phyloP scores from a whole-genome alignment of 225 moss, liverwort and hornwort species.

The Physcomitrellopsis africana region DNA sequence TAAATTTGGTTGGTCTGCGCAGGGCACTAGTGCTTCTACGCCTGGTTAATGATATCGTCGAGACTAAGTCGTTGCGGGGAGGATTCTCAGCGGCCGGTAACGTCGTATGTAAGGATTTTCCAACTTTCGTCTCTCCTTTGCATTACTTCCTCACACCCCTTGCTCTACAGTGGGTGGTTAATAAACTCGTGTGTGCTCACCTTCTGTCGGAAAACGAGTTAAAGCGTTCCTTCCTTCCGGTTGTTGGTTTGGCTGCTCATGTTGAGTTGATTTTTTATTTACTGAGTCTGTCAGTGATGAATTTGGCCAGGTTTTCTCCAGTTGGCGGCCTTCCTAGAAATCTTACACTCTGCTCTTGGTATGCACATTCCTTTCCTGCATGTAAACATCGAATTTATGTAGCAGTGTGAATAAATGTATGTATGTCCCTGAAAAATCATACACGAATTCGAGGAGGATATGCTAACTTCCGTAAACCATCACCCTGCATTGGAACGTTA shows the following conservation, averaged over 20 bases:
- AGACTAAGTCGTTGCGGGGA: slow-evolving; percentile 48
- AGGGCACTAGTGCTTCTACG: slow-evolving; percentile 56
- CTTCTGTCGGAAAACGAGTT: neutral
- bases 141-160: neutral
- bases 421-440: neutral
- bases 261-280: neutral
- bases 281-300: neutral
- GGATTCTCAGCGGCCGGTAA: slow-evolving; percentile 67
- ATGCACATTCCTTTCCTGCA: slow-evolving; percentile 24
- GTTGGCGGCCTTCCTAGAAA: slow-evolving; percentile 70
- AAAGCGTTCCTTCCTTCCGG: neutral
- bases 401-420: neutral
- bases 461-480: neutral
- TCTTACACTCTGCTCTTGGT: slow-evolving; percentile 76
- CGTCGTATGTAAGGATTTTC: slow-evolving; percentile 53
- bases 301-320: slow-evolving; percentile 65
- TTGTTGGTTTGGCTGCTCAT: slow-evolving; percentile 10
- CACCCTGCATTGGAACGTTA: neutral
- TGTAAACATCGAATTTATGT: neutral
- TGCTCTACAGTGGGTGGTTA: neutral
- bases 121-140: slow-evolving; percentile 16
- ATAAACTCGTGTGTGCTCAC: neutral
- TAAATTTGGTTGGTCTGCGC: slow-evolving; percentile 16
- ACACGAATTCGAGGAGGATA: neutral
- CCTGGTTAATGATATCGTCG: slow-evolving; percentile 41